Percentiles rank a stretch among this genome's conserved stretches.
These are phyloP conservation scores for Candida railenensis DNA, from an alignment of 805 yeast species.

Conservation along the genomic window DNA sequence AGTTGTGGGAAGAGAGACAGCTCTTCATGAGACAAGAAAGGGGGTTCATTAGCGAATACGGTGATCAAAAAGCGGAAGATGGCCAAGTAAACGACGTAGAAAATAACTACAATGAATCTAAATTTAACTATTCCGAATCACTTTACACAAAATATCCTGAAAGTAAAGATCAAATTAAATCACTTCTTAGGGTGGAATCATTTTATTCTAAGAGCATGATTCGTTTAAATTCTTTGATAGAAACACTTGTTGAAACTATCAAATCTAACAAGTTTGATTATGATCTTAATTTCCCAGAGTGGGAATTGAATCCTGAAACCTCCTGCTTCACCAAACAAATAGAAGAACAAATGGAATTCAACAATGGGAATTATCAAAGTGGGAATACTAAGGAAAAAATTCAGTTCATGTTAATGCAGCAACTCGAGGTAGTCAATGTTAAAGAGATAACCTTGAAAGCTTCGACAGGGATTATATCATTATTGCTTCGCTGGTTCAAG, in stretches of 20 bases:
- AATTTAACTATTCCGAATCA: slow-evolving; percentile 29
- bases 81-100: background rate
- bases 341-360: slow-evolving; percentile 7
- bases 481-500: slow-evolving; percentile 76
- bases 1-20: slow-evolving; percentile 71
- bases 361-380: slow-evolving; percentile 1
- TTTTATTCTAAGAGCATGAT: slow-evolving; percentile 56
- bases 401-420: slow-evolving; percentile 30
- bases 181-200: slow-evolving; percentile 56
- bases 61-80: slow-evolving; percentile 1
- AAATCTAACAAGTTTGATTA: slow-evolving; percentile 46
- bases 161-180: slow-evolving; percentile 31
- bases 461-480: slow-evolving; percentile 49
- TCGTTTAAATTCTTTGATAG: slow-evolving; percentile 60
- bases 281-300: slow-evolving; percentile 33
- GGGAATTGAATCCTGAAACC: slow-evolving; percentile 33
- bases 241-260: slow-evolving; percentile 64
- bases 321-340: slow-evolving; percentile 19
- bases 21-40: slow-evolving; percentile 71
- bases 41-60: slow-evolving; percentile 39
- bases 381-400: slow-evolving; percentile 17
- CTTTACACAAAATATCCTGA: slow-evolving; percentile 29
- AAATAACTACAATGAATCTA: slow-evolving; percentile 8
- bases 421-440: slow-evolving; percentile 55
- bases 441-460: slow-evolving; percentile 65